phyloP scores from a whole-genome alignment of 176 grass and related monocot genomes.

The Themeda triandra region DNA sequence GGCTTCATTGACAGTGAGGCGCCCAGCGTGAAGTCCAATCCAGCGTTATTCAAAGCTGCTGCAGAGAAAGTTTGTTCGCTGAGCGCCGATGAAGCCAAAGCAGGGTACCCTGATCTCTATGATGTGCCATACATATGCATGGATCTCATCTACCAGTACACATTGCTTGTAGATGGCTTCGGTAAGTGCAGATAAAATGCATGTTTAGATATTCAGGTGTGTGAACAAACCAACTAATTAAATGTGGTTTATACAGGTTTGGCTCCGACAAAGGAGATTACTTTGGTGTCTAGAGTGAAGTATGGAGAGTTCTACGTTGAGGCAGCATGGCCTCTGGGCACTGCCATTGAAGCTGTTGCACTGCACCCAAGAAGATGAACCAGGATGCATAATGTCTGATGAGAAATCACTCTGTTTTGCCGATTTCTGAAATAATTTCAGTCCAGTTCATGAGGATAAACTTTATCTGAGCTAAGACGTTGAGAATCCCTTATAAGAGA shows the following conservation, averaged over 20 bases:
- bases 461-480: background rate
- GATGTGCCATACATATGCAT: too few species aligned
- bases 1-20: constrained; percentile 4
- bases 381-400: background rate
- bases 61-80: constrained; percentile 2
- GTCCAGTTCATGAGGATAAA: too few species aligned
- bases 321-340: background rate
- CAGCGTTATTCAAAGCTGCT: background rate
- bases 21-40: background rate
- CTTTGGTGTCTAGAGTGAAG: background rate
- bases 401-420: background rate
- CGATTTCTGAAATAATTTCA: background rate
- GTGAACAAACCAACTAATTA: background rate
- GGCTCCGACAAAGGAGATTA: background rate
- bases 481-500: background rate
- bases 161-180: constrained; percentile 24
- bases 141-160: too few species aligned
- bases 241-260: background rate
- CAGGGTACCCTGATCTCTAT: background rate
- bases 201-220: background rate
- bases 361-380: background rate
- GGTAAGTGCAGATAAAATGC: constrained; percentile 21
- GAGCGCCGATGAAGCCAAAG: background rate
- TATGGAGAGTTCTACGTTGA: background rate
- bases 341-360: background rate